Percentiles rank a stretch among this genome's conserved stretches.
These are phyloP conservation scores for Bigelowiella natans DNA, from an alignment of 78 protist genomes.

Conservation along the genomic window DNA sequence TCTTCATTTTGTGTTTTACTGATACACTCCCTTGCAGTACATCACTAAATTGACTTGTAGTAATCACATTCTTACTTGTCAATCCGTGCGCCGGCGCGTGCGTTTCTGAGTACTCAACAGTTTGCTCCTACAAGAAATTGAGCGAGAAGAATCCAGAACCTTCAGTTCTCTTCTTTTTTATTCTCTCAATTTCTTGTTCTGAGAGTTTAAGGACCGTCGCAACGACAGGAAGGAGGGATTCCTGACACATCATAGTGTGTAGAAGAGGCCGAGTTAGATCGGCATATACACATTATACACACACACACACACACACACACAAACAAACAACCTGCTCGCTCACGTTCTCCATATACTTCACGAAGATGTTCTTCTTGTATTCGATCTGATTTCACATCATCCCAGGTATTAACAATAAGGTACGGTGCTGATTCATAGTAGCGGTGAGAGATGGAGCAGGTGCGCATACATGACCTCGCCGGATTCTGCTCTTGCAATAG, in stretches of 20 bases:
- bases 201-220: background rate
- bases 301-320: background rate
- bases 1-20: too few relatives aligned
- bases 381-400: too few relatives aligned
- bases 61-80: too few relatives aligned
- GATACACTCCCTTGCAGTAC: too few relatives aligned
- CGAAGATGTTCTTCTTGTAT: background rate
- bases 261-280: background rate
- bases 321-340: background rate
- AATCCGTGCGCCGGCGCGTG: too few relatives aligned
- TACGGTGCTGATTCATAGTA: too few relatives aligned
- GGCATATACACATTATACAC: background rate
- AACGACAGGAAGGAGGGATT: background rate
- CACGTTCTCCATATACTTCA: background rate
- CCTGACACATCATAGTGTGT: background rate
- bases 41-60: too few relatives aligned
- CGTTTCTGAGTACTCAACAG: too few relatives aligned
- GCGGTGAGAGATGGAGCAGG: too few relatives aligned
- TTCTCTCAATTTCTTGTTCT: background rate
- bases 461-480: too few relatives aligned
- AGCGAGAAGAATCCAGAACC: background rate
- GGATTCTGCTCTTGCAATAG: too few relatives aligned
- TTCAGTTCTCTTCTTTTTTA: background rate
- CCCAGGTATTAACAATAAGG: too few relatives aligned
- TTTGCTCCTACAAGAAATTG: background rate